Base-by-base conservation (phyloP, 805 yeast species). In the Kluyveromyces aestuarii region DNA sequence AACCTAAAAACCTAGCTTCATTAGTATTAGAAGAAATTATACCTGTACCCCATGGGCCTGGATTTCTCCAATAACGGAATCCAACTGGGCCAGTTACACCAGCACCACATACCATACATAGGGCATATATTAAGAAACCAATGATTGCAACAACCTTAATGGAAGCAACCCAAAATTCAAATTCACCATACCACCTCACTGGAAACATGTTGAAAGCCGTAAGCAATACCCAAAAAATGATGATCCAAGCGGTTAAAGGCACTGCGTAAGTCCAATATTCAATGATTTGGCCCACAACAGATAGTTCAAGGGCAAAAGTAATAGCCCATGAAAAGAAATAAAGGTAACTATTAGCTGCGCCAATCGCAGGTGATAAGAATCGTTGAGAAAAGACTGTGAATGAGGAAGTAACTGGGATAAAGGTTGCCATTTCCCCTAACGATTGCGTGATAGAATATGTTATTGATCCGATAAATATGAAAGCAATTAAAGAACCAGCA, bases 321-420 rank as follows among this genome's bases (percentile, higher is more conserved):
- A 83, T 76, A 46, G 84, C 81, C 87, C 88, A 84, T 9, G 84
- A 77, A 63, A 82, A 82, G 85, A 87, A 82, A 63, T 84, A 84
- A 69, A 77, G 70, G 74, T 84, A 82, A 47, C 86, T 85, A 50
- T 77, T 79, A 30, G 88, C 81, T 40, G 81, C 84, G 49, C 90
- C 91, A 38, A 81, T 63, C 8, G 89, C 78, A n/a, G 82, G 84
- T 6, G 84, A 79, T 30, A 82, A 63, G 70, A 82, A 84, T 56
- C 84, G 71, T 11, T 83, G 72, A n/a, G 82, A 74, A 61, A 83
- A 84, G 42, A 81, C 85, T 30, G 84, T 77, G 66, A 83, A 82
- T 0, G 87, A 81, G 1, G 80, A 72, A 6, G 82, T 70, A 40
- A 81, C 77, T 8, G 90, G 90, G 16, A 84, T 80, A 54, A 75